A percentile compares a stretch with the other conserved stretches of the same genome.
Evolutionary conservation across 306 rosid species (phyloP).

Genomic region (Rosa rugosa): DNA sequence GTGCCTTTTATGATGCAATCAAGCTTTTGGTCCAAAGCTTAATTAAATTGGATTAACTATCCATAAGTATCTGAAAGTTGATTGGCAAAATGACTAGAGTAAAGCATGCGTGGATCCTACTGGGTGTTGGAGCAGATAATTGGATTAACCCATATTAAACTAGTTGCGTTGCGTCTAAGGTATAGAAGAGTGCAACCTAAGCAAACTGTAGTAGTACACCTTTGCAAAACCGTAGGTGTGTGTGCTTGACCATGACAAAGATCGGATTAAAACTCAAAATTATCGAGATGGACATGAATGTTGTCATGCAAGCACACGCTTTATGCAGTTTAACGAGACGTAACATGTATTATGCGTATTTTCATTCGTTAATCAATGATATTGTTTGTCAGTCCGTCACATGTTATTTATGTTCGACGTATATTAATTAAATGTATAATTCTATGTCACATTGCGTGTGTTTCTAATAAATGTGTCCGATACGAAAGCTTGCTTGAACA

Average conservation of each 20-base stretch:
- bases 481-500: neutral
- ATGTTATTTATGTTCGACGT: neutral
- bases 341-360: neutral
- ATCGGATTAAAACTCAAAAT: neutral
- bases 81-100: neutral
- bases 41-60: neutral
- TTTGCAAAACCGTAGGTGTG: neutral
- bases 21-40: conserved; percentile 13
- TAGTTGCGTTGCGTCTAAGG: neutral
- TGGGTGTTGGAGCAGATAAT: neutral
- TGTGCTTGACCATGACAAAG: neutral
- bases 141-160: neutral
- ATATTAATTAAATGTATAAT: neutral
- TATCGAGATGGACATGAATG: neutral
- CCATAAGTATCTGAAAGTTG: neutral
- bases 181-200: neutral
- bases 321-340: neutral
- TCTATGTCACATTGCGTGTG: rapidly evolving
- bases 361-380: neutral
- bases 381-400: neutral
- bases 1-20: neutral
- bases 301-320: neutral
- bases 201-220: neutral
- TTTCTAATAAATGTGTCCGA: neutral
- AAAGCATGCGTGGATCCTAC: neutral